Base-by-base conservation (phyloP, 1,139 yeast genomes). In the Lodderomyces beijingensis region DNA sequence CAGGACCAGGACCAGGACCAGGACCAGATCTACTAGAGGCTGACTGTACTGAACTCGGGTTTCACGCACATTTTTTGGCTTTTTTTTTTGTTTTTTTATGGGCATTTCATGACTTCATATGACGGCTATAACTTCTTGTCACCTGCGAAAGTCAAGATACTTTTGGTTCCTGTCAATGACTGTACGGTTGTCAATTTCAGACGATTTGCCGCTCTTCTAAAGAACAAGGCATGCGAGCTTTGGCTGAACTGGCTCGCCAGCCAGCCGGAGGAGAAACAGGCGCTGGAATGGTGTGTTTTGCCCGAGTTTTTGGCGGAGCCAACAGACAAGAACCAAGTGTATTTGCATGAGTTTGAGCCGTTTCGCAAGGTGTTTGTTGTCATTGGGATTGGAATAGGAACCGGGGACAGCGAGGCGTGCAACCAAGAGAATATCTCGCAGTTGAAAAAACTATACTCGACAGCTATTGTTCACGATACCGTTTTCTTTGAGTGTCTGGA, bases 291-390 rank as follows among this genome's bases (percentile, higher is more conserved):
- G n/a, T 12, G 10, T 33, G 57, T 86, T 1, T 53, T 77, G 11
- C 82, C 73, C 45, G 81, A 81, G 36, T 77, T 78, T 42, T 59
- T 55, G 15, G 57, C 74, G 0, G 47, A 70, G 2, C 54, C 62
- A 20, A 70, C 72, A 9, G 86, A 81, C 38, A 63, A 68, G 16
- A 85, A 79, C 33, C 63, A 65, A 14, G 59, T 78, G 7, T 81
- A 84, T 39, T 62, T 89, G 35, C 86, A 84, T 45, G 96, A 89
- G 55, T 78, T 89, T 43, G 97, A 91, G 55, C 95, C 96, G 1
- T 86, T 72, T 55, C 61, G 97, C 33, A 87, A 87, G 52, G 73
- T 79, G 0, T 79, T 82, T 42, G 65, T 80, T 4, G 70, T 84
- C 1, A 49, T 89, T 22, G 96, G 93, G 0, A 47, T 84, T 15